Evolutionary conservation across 202 grass and related monocot genomes (phyloP).

Genomic region (Schoenoplectus tabernaemontani): DNA sequence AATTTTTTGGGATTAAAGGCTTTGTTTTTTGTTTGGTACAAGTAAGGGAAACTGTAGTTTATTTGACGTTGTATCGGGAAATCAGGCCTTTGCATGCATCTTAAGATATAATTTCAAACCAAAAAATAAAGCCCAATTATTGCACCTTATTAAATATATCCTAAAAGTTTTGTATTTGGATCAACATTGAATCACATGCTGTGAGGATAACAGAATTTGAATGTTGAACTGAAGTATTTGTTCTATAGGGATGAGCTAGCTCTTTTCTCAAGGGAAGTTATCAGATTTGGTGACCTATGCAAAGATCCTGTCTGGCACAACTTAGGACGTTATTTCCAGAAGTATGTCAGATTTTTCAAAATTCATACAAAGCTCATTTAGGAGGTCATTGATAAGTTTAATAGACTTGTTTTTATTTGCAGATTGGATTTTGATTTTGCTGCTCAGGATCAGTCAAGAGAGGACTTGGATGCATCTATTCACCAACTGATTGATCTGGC

Average conservation of each 20-base stretch:
- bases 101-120: background rate
- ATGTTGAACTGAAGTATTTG: background rate
- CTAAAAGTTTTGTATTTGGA: background rate
- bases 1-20: too few species aligned
- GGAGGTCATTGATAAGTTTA: conserved; percentile 27
- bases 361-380: background rate
- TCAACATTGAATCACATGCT: background rate
- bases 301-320: conserved; percentile 97
- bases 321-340: conserved; percentile 80
- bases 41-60: too few species aligned
- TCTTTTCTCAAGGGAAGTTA: conserved; percentile 80
- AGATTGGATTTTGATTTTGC: conserved; percentile 52
- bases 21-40: too few species aligned
- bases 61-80: too few species aligned
- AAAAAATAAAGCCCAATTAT: background rate
- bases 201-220: background rate
- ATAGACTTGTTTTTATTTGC: conserved; percentile 21
- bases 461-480: conserved; percentile 43
- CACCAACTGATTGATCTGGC: conserved; percentile 64
- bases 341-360: conserved; percentile 43
- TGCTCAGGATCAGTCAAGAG: conserved; percentile 63
- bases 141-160: background rate
- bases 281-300: conserved; percentile 83
- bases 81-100: background rate
- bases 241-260: conserved; percentile 73